These are phyloP conservation scores for Ganoderma lucidum DNA, from an alignment of 1,284 basidiomycete species.

Conservation along the genomic window DNA sequence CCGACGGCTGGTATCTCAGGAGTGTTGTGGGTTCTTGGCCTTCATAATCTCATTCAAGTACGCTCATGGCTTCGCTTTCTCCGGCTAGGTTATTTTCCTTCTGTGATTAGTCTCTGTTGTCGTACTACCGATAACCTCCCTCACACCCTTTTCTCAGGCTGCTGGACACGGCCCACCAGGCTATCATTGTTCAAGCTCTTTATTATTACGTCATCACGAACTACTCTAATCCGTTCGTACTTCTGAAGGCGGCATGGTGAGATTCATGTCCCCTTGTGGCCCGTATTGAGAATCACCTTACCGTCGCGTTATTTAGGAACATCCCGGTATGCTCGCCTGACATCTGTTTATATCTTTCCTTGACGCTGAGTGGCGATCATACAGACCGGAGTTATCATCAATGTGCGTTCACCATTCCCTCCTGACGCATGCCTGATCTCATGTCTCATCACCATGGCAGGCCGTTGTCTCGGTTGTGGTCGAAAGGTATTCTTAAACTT, in stretches of 20 bases:
- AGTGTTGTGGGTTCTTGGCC: not conserved
- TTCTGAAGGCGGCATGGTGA: not conserved
- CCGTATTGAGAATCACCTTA: not conserved
- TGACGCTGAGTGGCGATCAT: not conserved
- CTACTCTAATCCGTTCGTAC: not conserved
- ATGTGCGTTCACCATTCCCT: not conserved
- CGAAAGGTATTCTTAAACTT: not conserved
- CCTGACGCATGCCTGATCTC: not conserved
- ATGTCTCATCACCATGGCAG: not conserved
- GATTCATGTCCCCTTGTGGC: not conserved
- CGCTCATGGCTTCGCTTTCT: not conserved
- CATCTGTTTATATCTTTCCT: not conserved
- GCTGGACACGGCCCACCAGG: not conserved
- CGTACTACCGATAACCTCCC: not conserved
- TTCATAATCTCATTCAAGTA: not conserved
- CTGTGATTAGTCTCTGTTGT: not conserved
- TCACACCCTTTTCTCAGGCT: not conserved
- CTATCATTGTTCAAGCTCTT: not conserved
- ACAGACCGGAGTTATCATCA: not conserved
- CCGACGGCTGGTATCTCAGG: not conserved
- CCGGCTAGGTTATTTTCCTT: not conserved
- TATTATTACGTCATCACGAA: slow-evolving; percentile 2
- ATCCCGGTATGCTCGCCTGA: not conserved
- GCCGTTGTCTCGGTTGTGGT: not conserved
- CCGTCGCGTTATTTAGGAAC: not conserved